phyloP scores from a whole-genome alignment of 352 stramenopile genomes.

The Pythium dissimile region DNA sequence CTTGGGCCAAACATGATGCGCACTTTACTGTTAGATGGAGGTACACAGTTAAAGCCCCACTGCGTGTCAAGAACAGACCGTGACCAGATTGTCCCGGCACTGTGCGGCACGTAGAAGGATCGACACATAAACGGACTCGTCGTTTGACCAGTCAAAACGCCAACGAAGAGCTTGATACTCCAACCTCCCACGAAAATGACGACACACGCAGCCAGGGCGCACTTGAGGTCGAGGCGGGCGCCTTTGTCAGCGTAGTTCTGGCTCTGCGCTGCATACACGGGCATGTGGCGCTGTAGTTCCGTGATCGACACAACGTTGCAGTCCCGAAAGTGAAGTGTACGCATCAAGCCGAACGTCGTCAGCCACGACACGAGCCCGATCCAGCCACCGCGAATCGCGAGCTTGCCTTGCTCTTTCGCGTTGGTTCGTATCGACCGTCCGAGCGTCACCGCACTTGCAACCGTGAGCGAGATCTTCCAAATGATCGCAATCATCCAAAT shows the following conservation, averaged over 20 bases:
- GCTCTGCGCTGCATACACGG: neutral
- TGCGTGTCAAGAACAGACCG: neutral
- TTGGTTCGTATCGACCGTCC: neutral
- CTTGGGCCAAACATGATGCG: neutral
- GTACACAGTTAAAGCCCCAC: neutral
- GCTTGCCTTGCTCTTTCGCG: neutral
- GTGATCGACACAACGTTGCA: constrained; percentile 5
- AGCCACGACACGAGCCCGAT: constrained; percentile 11
- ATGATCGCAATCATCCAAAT: constrained; percentile 20
- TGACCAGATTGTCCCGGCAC: constrained; percentile 21
- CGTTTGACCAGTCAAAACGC: neutral
- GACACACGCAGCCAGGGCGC: neutral
- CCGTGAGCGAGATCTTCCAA: constrained; percentile 12
- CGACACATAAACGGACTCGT: constrained; percentile 1
- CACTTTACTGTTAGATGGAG: neutral
- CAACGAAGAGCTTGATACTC: neutral
- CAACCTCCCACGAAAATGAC: neutral
- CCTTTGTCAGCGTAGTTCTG: neutral
- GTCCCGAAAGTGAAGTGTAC: constrained; percentile 9
- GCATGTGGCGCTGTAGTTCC: neutral
- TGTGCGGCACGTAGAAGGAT: constrained; percentile 22
- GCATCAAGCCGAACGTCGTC: constrained; percentile 14
- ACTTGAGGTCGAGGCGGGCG: constrained; percentile 4
- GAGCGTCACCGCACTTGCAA: neutral
- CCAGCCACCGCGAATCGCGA: constrained; percentile 8